Evolutionary conservation across 441 rosid genomes (phyloP), one percentile per base, ranked within the genome.

Genomic region (Adansonia rubrostipa): DNA sequence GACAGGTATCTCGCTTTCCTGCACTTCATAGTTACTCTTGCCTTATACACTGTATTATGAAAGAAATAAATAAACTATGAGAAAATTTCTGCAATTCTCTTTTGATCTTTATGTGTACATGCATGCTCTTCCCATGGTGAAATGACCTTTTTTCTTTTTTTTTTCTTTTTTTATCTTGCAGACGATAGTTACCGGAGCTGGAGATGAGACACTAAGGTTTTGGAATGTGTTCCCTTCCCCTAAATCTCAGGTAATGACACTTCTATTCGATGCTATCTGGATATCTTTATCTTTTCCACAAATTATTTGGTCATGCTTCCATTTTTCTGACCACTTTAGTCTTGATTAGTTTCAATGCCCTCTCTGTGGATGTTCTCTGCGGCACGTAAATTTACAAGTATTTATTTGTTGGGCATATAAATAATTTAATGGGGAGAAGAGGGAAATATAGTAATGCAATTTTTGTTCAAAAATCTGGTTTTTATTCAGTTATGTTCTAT

Each of bases 181-280:
- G 96, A 95, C 96, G 1, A 95, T 93, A 42, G 99, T 95, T 74
- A 95, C 99, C 0, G 99, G 99, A 82, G 97, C 98, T 68, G 99
- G 99, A 74, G 97, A 95, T 77, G 99, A 93, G 84, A 95, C 99
- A 4, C 88, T 93, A 71, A 85, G 98, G 84, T 95, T 95, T 87
- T 95, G 99, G 99, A 93, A 91, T 42, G 95, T 95, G 62, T 93
- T 95, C 81, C 99, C 98, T 51, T 90, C 95, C 81, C 97, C 93
- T 0, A 95, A 92, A 84, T 95, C 93, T 74, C 96, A 90, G 97
- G 98, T 92, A 84, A 64, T 58, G 24, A 64, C 9, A 51, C 14
- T 42, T 74, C 13, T 22, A 50, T n/a, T 22, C 6, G 44, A 15
- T 6, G 47, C 28, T 17, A 53, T 71, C 72, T 54, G 45, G 8